Evolutionary conservation across 805 yeast genomes (phyloP), one percentile per base, ranked within the genome.

Genomic region (Metschnikowia continentalis): DNA sequence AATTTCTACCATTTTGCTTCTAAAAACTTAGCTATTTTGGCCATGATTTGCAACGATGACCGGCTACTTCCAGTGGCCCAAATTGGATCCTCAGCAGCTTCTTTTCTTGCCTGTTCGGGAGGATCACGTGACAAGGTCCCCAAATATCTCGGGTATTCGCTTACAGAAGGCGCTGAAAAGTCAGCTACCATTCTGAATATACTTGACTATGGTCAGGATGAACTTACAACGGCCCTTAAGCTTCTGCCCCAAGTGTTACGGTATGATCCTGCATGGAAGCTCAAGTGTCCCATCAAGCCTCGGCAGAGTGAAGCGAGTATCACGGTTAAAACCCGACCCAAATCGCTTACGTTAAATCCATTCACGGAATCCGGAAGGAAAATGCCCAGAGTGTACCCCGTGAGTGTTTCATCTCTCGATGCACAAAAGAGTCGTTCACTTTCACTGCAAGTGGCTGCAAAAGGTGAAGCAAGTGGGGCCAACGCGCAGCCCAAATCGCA

Each of bases 41-140:
- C n/a, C 7, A 42, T 42, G 46, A 10, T 42, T 35, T 42, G 46
- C 46, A 42, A 42, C 32, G n/a, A 42, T 20, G 46, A 42, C 13
- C 46, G 46, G 15, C 17, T 42, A 33, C 46, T 42, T 14, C 46
- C 46, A n/a, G 19, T 33, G 2, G 19, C 32, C 1, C 20, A 19
- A 13, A 13, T 8, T 10, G 17, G 38, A 2, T 19, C 35, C 3
- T 14, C 32, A 3, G 38, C 46, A 5, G 19, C 46, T 3, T n/a
- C 15, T 4, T 14, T 42, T 19, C 37, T 42, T 11, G 37, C 37
- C 8, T 15, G 10, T 13, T 13, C 36, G 10, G 32, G 17, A 1
- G 37, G 30, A 20, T 33, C 46, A 42, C 36, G 32, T 42, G 30
- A 33, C 17, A 37, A 6, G 26, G 30, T 33, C 2, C 46, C 46